Evolutionary conservation across 176 grass and related monocot genomes (phyloP), one percentile per base, ranked within the genome.

Genomic region (Hordeum marinum): DNA sequence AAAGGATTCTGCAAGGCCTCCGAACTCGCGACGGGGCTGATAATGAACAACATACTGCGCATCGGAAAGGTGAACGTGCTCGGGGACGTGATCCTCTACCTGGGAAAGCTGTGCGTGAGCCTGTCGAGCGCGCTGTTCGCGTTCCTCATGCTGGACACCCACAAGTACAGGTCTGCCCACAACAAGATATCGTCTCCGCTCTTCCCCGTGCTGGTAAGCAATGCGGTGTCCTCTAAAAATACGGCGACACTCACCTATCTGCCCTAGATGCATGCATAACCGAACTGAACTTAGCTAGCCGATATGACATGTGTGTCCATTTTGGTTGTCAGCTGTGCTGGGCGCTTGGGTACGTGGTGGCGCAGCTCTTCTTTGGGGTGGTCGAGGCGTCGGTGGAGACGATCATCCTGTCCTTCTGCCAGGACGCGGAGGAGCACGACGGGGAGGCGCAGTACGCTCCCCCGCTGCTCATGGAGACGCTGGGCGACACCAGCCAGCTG

Each of bases 151-250:
- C 36, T 98, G 80, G 93, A 98, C 42, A 87, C 90, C 13, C 82
- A 98, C 87, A 95, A 87, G 85, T 98, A 98, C 85, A 98, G 91
- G 54, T 90, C 93, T 69, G 87, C 91, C 4, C 96, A 94, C 78
- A 90, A 94, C 80, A 98, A 95, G 93, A 93, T 95, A 58, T 98
- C 96, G 37, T 98, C 96, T 17, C 96, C 96, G 3, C 84, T 98
- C 42, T 88, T 98, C 36, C 96, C 93, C 20, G 96, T 98, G 39
- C 74, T 94, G 89, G 96, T 95, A 92, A 88, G 85, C 62, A n/a
- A n/a, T n/a, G n/a, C n/a, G n/a, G n/a, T n/a, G n/a, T n/a, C n/a
- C n/a, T n/a, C n/a, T n/a, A n/a, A n/a, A n/a, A n/a, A n/a, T n/a
- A n/a, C n/a, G n/a, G n/a, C n/a, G n/a, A n/a, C n/a, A n/a, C n/a